Conservation (phyloP, 495 filamentous ascomycete genomes). For the Tuber magnatum region DNA sequence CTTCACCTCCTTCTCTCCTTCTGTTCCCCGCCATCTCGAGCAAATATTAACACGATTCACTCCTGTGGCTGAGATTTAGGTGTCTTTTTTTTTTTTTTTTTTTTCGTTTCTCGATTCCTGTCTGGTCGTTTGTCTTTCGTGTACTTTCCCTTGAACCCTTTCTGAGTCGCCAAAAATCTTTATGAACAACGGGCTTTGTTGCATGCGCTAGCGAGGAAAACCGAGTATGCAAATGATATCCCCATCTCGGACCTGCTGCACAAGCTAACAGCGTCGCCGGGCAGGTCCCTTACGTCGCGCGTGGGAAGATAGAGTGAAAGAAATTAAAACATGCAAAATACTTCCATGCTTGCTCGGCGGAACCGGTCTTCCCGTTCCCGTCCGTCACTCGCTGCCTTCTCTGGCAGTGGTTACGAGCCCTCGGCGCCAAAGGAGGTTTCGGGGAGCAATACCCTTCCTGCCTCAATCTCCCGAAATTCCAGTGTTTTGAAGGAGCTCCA, state of each 20-base stretch:
- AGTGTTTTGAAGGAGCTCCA: constrained; percentile 30
- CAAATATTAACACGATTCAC: not conserved
- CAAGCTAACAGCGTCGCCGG: not conserved
- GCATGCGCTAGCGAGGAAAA: not conserved
- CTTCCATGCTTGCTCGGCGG: constrained; percentile 24
- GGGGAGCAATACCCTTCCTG: constrained; percentile 24
- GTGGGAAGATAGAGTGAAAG: not conserved
- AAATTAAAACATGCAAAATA: constrained; percentile 26
- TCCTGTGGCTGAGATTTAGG: not conserved
- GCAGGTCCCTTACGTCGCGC: not conserved
- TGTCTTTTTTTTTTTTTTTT: not conserved
- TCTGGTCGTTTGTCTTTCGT: not conserved
- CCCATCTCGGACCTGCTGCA: not conserved
- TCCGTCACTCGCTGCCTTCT: constrained; percentile 39
- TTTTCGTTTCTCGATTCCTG: not conserved
- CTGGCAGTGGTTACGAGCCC: constrained; percentile 37
- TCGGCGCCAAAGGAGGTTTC: constrained; percentile 20
- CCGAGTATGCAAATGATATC: not conserved
- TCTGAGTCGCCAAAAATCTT: not conserved
- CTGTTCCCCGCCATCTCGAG: not conserved
- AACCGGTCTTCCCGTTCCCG: constrained; percentile 38
- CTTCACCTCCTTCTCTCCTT: not conserved
- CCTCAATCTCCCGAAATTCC: constrained; percentile 26
- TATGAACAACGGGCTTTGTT: not conserved
- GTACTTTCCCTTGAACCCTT: not conserved